Conservation (phyloP, 2,329 filamentous ascomycete species). For the Lachnellula occidentalis region DNA sequence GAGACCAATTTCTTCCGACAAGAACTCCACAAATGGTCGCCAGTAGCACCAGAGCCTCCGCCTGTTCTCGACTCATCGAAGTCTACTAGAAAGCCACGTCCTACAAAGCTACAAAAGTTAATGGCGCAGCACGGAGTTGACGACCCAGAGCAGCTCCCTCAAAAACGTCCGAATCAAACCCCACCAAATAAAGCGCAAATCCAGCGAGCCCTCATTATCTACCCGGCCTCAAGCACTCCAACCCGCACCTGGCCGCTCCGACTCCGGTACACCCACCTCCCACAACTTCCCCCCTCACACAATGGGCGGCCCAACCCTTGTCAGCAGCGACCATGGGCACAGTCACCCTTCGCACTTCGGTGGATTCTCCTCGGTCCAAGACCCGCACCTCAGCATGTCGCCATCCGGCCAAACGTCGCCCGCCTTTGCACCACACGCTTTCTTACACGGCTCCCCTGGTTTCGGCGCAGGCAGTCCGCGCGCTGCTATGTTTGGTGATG, state of each 20-base stretch:
- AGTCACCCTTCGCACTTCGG: slow-evolving; percentile 24
- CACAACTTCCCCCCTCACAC: slow-evolving; percentile 23
- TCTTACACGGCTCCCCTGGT: slow-evolving; percentile 24
- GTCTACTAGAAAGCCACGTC: slow-evolving; percentile 90
- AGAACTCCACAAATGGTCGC: slow-evolving; percentile 90
- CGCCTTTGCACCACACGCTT: slow-evolving; percentile 30
- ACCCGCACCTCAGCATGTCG: slow-evolving; percentile 24
- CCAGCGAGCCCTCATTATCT: slow-evolving; percentile 27
- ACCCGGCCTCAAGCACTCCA: slow-evolving; percentile 25
- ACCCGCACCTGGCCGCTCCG: slow-evolving; percentile 28
- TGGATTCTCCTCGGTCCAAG: slow-evolving; percentile 17
- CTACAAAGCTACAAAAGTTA: slow-evolving; percentile 94
- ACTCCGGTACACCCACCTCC: slow-evolving; percentile 27
- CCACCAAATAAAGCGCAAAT: slow-evolving; percentile 30
- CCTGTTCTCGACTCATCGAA: slow-evolving; percentile 81
- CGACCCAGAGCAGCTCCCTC: slow-evolving; percentile 83
- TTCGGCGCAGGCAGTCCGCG: slow-evolving; percentile 13
- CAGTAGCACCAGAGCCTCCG: slow-evolving; percentile 79
- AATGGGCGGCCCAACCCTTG: slow-evolving; percentile 23
- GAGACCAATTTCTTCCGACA: slow-evolving; percentile 99
- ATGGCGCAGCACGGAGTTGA: slow-evolving; percentile 84
- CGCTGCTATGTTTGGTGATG: slow-evolving; percentile 23
- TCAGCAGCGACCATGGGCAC: slow-evolving; percentile 24
- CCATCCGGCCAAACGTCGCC: slow-evolving; percentile 20
- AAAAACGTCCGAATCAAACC: slow-evolving; percentile 44